A percentile compares a stretch with the other conserved stretches of the same genome.
Conservation (phyloP, 2,329 filamentous ascomycete species). For the Cercospora sp. region DNA sequence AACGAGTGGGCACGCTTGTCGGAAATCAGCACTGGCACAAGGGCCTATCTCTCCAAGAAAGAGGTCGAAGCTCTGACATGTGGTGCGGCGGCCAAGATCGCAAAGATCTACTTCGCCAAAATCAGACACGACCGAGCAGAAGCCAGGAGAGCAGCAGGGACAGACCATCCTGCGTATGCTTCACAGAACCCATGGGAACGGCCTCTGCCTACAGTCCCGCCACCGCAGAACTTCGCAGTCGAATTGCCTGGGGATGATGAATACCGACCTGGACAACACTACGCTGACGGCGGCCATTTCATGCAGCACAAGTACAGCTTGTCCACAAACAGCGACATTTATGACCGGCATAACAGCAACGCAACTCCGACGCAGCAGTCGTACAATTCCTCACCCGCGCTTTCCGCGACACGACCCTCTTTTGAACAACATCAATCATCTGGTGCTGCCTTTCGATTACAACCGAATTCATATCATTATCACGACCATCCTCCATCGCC, state of each 20-base stretch:
- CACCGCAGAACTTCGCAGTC: slow-evolving; percentile 43
- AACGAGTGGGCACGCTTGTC: slow-evolving; percentile 95
- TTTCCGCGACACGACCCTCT: slow-evolving; percentile 16
- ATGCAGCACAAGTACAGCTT: slow-evolving; percentile 64
- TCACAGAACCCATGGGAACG: slow-evolving; percentile 36
- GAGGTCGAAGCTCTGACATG: slow-evolving; percentile 76
- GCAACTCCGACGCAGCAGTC: slow-evolving; percentile 5
- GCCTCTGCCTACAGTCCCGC: slow-evolving; percentile 37
- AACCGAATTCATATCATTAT: slow-evolving; percentile 15
- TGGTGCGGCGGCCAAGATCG: slow-evolving; percentile 75
- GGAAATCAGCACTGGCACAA: slow-evolving; percentile 90
- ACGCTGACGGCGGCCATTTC: slow-evolving; percentile 47
- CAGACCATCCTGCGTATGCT: slow-evolving; percentile 22
- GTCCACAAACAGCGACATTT: slow-evolving; percentile 18
- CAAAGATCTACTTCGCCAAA: slow-evolving; percentile 78
- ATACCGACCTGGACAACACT: slow-evolving; percentile 48
- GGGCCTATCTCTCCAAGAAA: slow-evolving; percentile 73
- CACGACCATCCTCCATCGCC: slow-evolving; percentile 12
- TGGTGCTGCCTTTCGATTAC: slow-evolving; percentile 10
- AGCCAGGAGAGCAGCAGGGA: slow-evolving; percentile 39
- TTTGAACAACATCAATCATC: slow-evolving; percentile 16
- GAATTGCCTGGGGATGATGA: slow-evolving; percentile 36
- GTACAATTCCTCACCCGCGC: slow-evolving; percentile 20
- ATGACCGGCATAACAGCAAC: slow-evolving; percentile 17
- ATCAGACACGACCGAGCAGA: slow-evolving; percentile 60